These are phyloP conservation scores for Micractinium sp. DNA, from an alignment of 139 green algal species.

Conservation along the genomic window DNA sequence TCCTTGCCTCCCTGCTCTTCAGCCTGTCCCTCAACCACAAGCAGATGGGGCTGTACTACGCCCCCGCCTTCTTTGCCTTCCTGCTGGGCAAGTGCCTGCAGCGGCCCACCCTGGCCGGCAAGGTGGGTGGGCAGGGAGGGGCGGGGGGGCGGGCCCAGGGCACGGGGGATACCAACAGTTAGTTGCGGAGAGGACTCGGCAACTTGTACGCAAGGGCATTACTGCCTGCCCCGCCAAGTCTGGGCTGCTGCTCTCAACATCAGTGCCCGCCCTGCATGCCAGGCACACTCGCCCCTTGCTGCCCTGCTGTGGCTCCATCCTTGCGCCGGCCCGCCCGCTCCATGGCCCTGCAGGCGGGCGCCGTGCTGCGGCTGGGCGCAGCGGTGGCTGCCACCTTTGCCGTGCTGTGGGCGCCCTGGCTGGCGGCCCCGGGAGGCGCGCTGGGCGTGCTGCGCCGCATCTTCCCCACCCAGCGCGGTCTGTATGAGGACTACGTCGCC, in stretches of 20 bases:
- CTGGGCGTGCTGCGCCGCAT: constrained; percentile 69
- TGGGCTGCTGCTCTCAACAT: neutral
- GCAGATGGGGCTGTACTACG: constrained; percentile 97
- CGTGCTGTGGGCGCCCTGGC: constrained; percentile 83
- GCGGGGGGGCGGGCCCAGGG: neutral
- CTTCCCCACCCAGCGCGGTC: constrained; percentile 82
- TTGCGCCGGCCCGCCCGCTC: too few relatives aligned
- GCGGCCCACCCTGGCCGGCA: neutral
- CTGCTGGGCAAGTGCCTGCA: constrained; percentile 89
- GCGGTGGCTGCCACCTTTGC: constrained; percentile 76
- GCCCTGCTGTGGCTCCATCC: neutral
- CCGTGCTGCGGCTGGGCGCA: constrained; percentile 52
- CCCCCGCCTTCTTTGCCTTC: constrained; percentile 95
- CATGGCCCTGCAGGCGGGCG: neutral
- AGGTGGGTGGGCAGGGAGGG: constrained; percentile 13
- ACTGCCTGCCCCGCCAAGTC: neutral
- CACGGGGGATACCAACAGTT: too few relatives aligned
- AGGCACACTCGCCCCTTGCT: neutral
- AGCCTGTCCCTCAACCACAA: constrained; percentile 93
- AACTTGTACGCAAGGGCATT: too few relatives aligned
- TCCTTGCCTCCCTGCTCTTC: constrained; percentile 81
- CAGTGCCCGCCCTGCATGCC: neutral
- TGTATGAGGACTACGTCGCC: constrained; percentile 98
- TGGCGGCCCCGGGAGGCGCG: constrained; percentile 24
- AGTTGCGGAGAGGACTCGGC: too few relatives aligned